Base-by-base conservation (phyloP, 2,329 filamentous ascomycete species). In the Pochonia chlamydosporia region DNA sequence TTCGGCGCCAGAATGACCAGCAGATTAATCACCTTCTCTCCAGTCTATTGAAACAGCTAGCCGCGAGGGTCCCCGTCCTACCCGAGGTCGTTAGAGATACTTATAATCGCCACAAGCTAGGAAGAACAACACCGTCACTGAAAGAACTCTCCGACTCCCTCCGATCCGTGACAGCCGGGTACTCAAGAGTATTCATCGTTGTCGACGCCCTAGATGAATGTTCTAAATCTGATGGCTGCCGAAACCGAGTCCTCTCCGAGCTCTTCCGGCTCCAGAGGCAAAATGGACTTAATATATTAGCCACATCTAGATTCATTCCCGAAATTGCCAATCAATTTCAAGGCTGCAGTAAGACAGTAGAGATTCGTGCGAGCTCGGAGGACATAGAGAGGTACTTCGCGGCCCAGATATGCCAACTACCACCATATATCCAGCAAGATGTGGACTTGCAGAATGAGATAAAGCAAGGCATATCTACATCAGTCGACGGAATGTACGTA, bases 1-100 rank as follows among this genome's bases (percentile, higher is more conserved):
- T 69, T 48, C 58, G 57, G 13, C 58, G 56, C 1, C 54, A 64
- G 5, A 46, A 63, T 0, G 62, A 73, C 6, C 72, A 76, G 40
- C 64, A 48, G 0, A 26, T 55, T 2, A 48, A 59, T 0, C 21
- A 60, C 25, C 45, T 73, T 0, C 42, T 71, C 1, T 45, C 56
- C 1, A 65, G 28, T 14, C 9, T 31, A 9, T 14, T 31, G 28
- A 31, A 31, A 14, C 28, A 31, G 28, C 14, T 31, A 31, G 28
- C 28, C 28, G 14, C 8, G 28, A 9, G 28, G 8, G 9, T 8
- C 9, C 28, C 28, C 9, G 8, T 14, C 28, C 28, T 31, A 14
- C 28, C 28, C 9, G 28, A 31, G 28, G 14, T 8, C 14, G 28
- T 31, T 9, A 31, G 14, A 31, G 28, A 9, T 31, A 9, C 14